Percentiles rank a stretch among this genome's conserved stretches.
These are phyloP conservation scores for Tulasnella calospora DNA, from an alignment of 768 basidiomycete genomes.

Conservation along the genomic window DNA sequence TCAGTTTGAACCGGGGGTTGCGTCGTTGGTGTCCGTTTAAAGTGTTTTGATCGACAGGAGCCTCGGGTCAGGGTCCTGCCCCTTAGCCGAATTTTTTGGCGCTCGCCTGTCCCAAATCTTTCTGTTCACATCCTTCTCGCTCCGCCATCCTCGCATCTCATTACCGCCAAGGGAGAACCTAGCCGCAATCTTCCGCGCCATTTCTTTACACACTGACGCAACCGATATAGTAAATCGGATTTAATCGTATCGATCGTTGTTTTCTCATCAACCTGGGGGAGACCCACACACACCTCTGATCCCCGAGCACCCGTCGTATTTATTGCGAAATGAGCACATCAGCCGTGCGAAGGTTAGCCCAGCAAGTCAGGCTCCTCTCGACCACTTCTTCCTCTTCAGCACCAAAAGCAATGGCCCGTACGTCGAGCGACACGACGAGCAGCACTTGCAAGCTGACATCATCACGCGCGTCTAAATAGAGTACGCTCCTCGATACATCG, in stretches of 20 bases:
- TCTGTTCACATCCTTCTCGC: neutral
- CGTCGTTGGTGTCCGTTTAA: neutral
- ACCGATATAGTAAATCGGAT: constrained; percentile 10
- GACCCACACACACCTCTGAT: neutral
- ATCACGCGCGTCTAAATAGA: constrained; percentile 19
- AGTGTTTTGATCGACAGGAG: neutral
- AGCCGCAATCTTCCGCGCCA: neutral
- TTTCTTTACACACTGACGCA: neutral
- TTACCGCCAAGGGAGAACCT: neutral
- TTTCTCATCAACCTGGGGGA: neutral
- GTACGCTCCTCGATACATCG: constrained; percentile 71
- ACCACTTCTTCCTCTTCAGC: constrained; percentile 1
- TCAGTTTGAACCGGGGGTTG: neutral
- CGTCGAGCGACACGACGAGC: neutral
- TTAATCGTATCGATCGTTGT: neutral
- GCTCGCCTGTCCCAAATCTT: neutral
- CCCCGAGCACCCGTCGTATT: neutral
- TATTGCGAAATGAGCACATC: constrained; percentile 12
- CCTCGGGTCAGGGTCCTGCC: neutral
- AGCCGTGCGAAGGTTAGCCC: constrained; percentile 22
- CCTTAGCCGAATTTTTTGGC: neutral
- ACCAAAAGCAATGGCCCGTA: constrained; percentile 7
- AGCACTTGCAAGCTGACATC: neutral
- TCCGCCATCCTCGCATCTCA: neutral
- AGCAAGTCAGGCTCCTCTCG: constrained; percentile 23